These are phyloP conservation scores for Diaporthe aspalathi DNA, from an alignment of 2,329 filamentous ascomycete species.

Conservation along the genomic window DNA sequence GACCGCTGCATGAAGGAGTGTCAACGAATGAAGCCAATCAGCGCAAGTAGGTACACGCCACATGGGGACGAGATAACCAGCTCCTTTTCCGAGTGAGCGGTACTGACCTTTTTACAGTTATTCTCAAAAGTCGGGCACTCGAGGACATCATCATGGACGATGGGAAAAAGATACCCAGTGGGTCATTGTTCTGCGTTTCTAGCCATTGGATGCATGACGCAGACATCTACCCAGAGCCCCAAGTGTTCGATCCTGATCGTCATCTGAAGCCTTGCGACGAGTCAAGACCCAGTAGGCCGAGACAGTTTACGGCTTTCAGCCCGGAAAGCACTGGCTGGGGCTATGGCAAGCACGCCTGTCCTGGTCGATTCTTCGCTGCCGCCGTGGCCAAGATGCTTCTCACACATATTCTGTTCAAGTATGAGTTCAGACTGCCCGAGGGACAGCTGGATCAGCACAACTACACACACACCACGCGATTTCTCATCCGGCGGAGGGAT, in stretches of 20 bases:
- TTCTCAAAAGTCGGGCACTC: not conserved
- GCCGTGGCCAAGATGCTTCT: not conserved
- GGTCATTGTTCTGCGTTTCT: not conserved
- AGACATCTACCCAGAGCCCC: not conserved
- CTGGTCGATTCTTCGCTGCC: constrained; percentile 39
- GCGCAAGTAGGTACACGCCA: not conserved
- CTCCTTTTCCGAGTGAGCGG: too few species aligned
- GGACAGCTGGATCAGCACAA: not conserved
- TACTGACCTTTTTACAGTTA: not conserved
- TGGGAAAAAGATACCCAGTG: not conserved
- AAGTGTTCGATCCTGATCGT: not conserved
- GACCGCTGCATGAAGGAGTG: not conserved
- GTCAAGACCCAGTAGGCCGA: not conserved
- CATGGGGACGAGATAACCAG: too few species aligned
- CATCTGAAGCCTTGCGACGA: not conserved
- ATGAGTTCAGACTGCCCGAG: not conserved
- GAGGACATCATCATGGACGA: not conserved
- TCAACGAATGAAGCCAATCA: not conserved
- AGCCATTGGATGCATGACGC: not conserved
- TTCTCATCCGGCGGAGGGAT: not conserved
- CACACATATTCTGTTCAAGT: not conserved
- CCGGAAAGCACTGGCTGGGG: constrained; percentile 21
- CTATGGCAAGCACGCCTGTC: constrained; percentile 40
- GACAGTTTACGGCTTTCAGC: not conserved
- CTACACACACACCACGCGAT: not conserved